Conservation (phyloP, 202 grass and related monocot genomes). For the Hordeum pubiflorum region DNA sequence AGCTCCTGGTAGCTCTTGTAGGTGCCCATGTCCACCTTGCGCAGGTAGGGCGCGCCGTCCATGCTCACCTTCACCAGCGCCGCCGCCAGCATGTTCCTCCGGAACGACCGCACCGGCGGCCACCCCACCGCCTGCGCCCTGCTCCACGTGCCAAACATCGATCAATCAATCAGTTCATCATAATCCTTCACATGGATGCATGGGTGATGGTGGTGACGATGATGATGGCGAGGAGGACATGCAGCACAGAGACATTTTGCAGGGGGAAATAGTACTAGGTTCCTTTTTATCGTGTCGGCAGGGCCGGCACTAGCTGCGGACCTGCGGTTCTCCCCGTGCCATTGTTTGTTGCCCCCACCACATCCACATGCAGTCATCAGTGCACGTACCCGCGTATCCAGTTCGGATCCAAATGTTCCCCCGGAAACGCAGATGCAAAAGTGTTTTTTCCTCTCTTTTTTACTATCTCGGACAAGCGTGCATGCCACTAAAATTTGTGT, state of each 20-base stretch:
- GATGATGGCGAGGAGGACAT: neutral
- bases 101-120: conserved; percentile 60
- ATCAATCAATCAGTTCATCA: no score
- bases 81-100: conserved; percentile 50
- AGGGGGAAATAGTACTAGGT: neutral
- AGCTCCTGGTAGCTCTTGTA: conserved; percentile 53
- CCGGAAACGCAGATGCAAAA: neutral
- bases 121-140: conserved; percentile 69
- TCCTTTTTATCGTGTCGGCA: conserved; percentile 3
- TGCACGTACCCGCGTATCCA: neutral
- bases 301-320: neutral
- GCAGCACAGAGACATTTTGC: neutral
- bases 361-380: neutral
- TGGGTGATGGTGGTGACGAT: neutral
- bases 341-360: neutral
- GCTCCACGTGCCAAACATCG: neutral
- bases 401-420: conserved; percentile 13
- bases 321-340: neutral
- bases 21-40: conserved; percentile 45
- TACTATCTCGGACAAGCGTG: neutral
- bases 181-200: no score
- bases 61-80: conserved; percentile 53
- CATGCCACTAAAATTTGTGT: neutral
- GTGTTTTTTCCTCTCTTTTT: neutral
- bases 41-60: conserved; percentile 48